A percentile compares a stretch with the other conserved stretches of the same genome.
These are phyloP conservation scores for Nemania sp. DNA, from an alignment of 2,329 filamentous ascomycete species.

Conservation along the genomic window DNA sequence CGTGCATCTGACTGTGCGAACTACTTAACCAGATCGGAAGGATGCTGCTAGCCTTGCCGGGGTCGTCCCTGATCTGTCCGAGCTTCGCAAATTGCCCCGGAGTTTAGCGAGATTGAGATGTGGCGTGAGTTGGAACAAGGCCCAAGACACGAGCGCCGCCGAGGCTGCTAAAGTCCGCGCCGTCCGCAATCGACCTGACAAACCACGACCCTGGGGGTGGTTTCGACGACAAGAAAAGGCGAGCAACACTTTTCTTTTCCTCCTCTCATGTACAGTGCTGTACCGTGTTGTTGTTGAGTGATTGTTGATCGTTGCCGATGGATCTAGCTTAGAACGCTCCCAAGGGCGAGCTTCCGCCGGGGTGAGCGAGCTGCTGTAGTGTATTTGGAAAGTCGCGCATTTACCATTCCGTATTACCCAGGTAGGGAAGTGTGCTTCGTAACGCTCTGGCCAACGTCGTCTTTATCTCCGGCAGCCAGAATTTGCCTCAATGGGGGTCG, in stretches of 20 bases:
- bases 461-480: background rate
- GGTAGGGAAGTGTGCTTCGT: too few relatives aligned
- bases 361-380: too few relatives aligned
- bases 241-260: background rate
- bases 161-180: conserved; percentile 22
- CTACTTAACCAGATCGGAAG: background rate
- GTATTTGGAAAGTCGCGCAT: too few relatives aligned
- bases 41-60: conserved; percentile 12
- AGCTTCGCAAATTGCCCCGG: conserved; percentile 26
- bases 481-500: too few relatives aligned
- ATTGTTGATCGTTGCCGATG: too few relatives aligned
- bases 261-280: background rate
- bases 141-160: conserved; percentile 18
- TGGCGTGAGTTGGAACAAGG: conserved; percentile 10
- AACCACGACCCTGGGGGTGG: too few relatives aligned
- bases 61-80: conserved; percentile 15
- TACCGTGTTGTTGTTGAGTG: too few relatives aligned
- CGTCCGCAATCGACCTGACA: conserved; percentile 3
- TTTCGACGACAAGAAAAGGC: background rate
- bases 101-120: conserved; percentile 33
- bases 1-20: conserved; percentile 9
- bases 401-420: too few relatives aligned
- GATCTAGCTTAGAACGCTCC: too few relatives aligned
- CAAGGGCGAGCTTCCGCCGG: too few relatives aligned
- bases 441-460: too few relatives aligned